Evolutionary conservation across 2,329 filamentous ascomycete genomes (phyloP).

Genomic region (Phialocephala sp.): DNA sequence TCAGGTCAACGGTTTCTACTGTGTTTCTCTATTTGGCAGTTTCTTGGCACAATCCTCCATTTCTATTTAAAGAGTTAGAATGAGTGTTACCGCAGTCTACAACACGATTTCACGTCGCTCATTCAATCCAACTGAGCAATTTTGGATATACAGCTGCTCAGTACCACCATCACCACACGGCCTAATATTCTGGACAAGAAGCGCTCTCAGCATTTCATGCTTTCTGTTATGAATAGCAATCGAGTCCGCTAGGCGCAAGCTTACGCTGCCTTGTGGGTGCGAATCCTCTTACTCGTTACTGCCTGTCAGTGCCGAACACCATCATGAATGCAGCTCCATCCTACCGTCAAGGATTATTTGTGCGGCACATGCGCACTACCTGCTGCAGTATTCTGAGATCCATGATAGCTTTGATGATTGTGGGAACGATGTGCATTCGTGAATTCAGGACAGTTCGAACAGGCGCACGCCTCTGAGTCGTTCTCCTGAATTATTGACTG

Average conservation of each 20-base stretch:
- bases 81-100: neutral
- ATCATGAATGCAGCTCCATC: neutral
- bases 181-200: neutral
- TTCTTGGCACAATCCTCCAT: neutral
- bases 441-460: neutral
- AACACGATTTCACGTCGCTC: neutral
- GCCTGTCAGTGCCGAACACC: neutral
- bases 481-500: neutral
- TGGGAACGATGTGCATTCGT: neutral
- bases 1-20: neutral
- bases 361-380: neutral
- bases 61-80: constrained; percentile 4
- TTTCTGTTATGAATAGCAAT: constrained; percentile 4
- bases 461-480: neutral
- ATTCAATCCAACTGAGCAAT: neutral
- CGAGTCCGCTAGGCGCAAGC: neutral
- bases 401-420: neutral
- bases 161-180: neutral
- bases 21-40: neutral
- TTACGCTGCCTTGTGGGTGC: neutral
- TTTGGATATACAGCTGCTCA: neutral
- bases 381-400: neutral
- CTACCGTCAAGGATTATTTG: neutral
- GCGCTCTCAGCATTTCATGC: neutral
- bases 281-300: neutral